Percentiles rank a stretch among this genome's conserved stretches.
Evolutionary conservation across 164 flowering plant genomes (phyloP).

Genomic region (Umbellularia californica): DNA sequence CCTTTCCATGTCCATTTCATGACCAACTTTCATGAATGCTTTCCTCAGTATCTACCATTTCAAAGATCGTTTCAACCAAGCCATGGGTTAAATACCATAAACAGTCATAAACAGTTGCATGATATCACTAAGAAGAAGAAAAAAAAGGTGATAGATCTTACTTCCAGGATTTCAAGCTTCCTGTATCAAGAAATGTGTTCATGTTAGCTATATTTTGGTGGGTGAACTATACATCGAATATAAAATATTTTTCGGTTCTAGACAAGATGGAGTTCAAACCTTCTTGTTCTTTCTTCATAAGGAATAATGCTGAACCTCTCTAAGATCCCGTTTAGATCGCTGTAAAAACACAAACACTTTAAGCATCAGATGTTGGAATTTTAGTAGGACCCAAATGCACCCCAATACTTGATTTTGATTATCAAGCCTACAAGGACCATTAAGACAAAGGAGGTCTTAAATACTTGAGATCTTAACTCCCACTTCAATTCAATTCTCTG

Average conservation of each 20-base stretch:
- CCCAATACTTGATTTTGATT: neutral
- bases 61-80: neutral
- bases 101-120: neutral
- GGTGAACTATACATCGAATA: neutral
- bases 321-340: neutral
- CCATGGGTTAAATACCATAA: neutral
- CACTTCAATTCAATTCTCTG: no score
- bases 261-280: neutral
- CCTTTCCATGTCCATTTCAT: neutral
- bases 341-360: neutral
- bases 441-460: no score
- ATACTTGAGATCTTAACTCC: no score
- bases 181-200: neutral
- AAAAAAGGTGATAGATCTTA: neutral
- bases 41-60: constrained; percentile 1
- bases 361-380: neutral
- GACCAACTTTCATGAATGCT: neutral
- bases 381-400: neutral
- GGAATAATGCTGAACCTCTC: neutral
- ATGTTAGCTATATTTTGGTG: neutral
- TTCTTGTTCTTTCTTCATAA: neutral
- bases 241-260: neutral
- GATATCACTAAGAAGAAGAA: neutral
- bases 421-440: no score
- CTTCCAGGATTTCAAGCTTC: constrained; percentile 2